Conservation (phyloP, 1,139 yeast species). For the Zygosaccharomyces pseudobailii region DNA sequence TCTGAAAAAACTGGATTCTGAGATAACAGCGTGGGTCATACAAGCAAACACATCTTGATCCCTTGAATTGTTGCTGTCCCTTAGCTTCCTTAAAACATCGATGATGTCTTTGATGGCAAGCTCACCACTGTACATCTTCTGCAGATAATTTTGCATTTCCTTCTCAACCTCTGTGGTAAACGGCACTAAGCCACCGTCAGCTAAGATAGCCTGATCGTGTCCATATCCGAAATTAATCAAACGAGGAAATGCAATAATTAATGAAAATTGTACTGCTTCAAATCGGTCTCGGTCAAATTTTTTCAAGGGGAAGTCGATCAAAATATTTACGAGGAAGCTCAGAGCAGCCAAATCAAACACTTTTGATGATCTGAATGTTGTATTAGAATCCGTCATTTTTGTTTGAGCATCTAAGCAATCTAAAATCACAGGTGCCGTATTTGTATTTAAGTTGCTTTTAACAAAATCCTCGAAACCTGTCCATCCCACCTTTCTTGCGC, state of each 20-base stretch:
- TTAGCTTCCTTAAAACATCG: constrained; percentile 69
- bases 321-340: constrained; percentile 36
- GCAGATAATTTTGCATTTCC: constrained; percentile 89
- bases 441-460: constrained; percentile 38
- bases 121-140: constrained; percentile 90
- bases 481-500: constrained; percentile 38
- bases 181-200: constrained; percentile 53
- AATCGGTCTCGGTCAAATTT: constrained; percentile 56
- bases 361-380: constrained; percentile 35
- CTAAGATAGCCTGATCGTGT: constrained; percentile 77
- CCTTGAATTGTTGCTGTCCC: constrained; percentile 74
- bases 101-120: constrained; percentile 87
- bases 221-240: constrained; percentile 90
- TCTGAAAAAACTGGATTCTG: constrained; percentile 90
- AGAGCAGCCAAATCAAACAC: constrained; percentile 41
- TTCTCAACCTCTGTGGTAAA: constrained; percentile 77
- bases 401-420: constrained; percentile 38
- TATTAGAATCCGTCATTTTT: constrained; percentile 39
- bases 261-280: constrained; percentile 69
- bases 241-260: constrained; percentile 86
- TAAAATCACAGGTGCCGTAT: constrained; percentile 23
- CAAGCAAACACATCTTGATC: constrained; percentile 98
- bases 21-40: constrained; percentile 92
- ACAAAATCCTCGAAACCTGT: constrained; percentile 40
- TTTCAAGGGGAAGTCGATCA: constrained; percentile 32